Base-by-base conservation (phyloP, 371 early-diverging fungal genomes). In the Nosema muscidifuracis region DNA sequence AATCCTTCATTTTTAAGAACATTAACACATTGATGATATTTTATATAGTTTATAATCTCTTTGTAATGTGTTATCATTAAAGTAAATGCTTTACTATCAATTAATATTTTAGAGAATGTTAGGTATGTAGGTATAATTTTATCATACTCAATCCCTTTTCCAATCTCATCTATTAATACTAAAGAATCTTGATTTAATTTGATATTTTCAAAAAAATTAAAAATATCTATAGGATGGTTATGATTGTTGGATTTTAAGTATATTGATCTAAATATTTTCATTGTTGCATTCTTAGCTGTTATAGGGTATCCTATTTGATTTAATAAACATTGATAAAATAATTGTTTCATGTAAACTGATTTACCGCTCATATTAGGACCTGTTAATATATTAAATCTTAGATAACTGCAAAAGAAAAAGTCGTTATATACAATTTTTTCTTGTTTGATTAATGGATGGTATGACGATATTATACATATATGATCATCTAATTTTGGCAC, bases 281-380 rank as follows among this genome's bases (percentile, higher is more conserved):
- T 82, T 24, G 78, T 77, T 0, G 93, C 93, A 10, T 81, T 67
- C 10, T 86, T 84, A 0, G 93, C 93, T 2, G 97, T 93, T 0
- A 97, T 92, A 85, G 88, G 94, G 65, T 86, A 85, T 0, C 97
- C 95, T 22, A 90, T 85, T 71, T 97, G 95, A 0, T 93, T 94
- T 85, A 95, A 80, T n/a, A 93, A 80, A 0, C 87, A 83, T 53
- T 92, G 88, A 13, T 93, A 82, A 0, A 91, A 91, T 18, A 93
- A 83, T 70, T 92, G 92, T n/a, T 89, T 86, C 33, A 95, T 74
- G 77, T 94, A 95, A 4, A 95, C 82, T 24, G 80, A 81, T 76
- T 89, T 89, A 31, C 89, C 89, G 28, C 88, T 89, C 96, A 95
- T 96, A 78, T 98, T 98, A 0, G 95, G 91, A 0, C 99, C 98